Conservation (phyloP, 1,284 basidiomycete species). For the Erythrobasidium hasegawianum region DNA sequence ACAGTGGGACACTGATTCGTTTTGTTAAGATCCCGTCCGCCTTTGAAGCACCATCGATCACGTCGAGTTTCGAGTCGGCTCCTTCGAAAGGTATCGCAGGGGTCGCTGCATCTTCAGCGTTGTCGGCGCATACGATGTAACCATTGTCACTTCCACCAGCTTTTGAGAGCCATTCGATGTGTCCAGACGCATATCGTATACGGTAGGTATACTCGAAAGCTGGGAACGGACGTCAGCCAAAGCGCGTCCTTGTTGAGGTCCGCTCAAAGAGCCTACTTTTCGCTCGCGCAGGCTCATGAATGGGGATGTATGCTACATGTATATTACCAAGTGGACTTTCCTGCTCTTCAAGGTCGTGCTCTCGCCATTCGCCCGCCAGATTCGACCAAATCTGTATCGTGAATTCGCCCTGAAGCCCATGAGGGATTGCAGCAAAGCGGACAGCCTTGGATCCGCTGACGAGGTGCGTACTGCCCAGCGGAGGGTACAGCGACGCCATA, state of each 20-base stretch:
- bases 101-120: background rate
- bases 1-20: constrained; percentile 9
- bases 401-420: background rate
- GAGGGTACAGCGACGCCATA: background rate
- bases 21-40: background rate
- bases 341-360: constrained; percentile 29
- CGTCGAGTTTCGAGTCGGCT: background rate
- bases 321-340: constrained; percentile 2
- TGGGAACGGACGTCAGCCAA: background rate
- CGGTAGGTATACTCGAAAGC: constrained; percentile 39
- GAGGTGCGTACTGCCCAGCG: background rate
- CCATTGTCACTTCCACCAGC: constrained; percentile 33
- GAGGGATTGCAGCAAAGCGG: constrained; percentile 9
- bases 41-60: background rate
- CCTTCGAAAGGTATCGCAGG: background rate
- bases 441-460: background rate
- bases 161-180: constrained; percentile 36
- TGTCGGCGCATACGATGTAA: background rate
- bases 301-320: background rate
- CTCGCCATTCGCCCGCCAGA: constrained; percentile 34
- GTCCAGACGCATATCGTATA: constrained; percentile 7
- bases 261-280: too few relatives aligned
- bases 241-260: background rate
- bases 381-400: constrained; percentile 40
- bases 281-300: too few relatives aligned